Conservation (phyloP, 2,329 filamentous ascomycete genomes). For the Aureobasidium uvarum region DNA sequence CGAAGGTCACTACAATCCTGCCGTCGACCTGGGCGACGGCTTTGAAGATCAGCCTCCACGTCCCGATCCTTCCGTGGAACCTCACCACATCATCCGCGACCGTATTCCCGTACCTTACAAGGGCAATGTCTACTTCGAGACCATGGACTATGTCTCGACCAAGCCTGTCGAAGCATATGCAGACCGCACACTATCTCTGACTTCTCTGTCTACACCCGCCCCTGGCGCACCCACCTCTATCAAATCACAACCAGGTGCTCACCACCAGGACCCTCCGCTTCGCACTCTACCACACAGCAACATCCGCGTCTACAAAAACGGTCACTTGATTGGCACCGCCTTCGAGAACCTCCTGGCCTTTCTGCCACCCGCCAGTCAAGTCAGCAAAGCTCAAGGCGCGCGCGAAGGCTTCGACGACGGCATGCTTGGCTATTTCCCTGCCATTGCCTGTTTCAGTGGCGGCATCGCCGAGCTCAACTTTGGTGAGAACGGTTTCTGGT, state of each 20-base stretch:
- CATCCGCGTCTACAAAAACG: conserved; percentile 93
- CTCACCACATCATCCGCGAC: conserved; percentile 85
- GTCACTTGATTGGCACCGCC: conserved; percentile 76
- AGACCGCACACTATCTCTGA: conserved; percentile 48
- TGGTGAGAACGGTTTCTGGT: conserved; percentile 83
- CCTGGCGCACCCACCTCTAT: conserved; percentile 41
- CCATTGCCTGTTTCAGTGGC: conserved; percentile 86
- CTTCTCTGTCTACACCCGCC: conserved; percentile 67
- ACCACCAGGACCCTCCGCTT: conserved; percentile 70
- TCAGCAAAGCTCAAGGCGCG: conserved; percentile 68
- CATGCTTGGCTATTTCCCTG: conserved; percentile 92
- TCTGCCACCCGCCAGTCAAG: conserved; percentile 81
- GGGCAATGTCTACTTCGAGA: conserved; percentile 89
- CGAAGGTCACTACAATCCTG: conserved; percentile 81
- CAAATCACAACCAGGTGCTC: conserved; percentile 65
- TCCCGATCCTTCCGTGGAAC: conserved; percentile 45
- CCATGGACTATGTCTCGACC: conserved; percentile 80
- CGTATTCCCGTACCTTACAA: conserved; percentile 94
- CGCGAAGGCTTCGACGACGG: conserved; percentile 90
- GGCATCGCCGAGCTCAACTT: conserved; percentile 93
- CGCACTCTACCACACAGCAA: conserved; percentile 82
- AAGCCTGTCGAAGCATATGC: conserved; percentile 76
- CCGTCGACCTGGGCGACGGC: conserved; percentile 65
- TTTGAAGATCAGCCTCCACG: conserved; percentile 42
- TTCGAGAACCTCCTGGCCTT: conserved; percentile 89